These are phyloP conservation scores for Miscanthus lutarioriparius DNA, from an alignment of 176 grass and related monocot species.

Conservation along the genomic window DNA sequence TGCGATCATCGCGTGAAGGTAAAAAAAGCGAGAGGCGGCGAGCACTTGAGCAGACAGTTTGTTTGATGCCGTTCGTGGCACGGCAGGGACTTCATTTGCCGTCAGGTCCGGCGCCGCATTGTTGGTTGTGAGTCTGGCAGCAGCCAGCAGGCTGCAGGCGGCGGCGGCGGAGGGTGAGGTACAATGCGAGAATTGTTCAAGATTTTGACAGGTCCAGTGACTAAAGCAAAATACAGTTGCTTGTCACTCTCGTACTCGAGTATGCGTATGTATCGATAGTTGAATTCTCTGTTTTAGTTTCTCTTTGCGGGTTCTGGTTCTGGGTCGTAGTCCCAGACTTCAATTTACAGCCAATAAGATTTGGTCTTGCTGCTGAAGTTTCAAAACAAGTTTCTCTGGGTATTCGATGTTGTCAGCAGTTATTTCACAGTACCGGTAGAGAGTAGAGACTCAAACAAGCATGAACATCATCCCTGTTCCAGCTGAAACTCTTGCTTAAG, in stretches of 20 bases:
- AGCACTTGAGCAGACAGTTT: not conserved
- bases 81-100: slow-evolving; percentile 12
- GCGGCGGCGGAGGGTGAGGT: not conserved
- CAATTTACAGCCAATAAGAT: not conserved
- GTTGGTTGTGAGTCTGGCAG: not conserved
- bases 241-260: slow-evolving; percentile 10
- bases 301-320: not conserved
- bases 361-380: not conserved
- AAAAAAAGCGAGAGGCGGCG: slow-evolving; percentile 12
- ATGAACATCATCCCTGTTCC: not conserved
- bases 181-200: slow-evolving; percentile 7
- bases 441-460: not conserved
- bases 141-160: not conserved
- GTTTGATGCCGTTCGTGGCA: not conserved
- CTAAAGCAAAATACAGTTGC: slow-evolving; percentile 18
- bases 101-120: slow-evolving; percentile 6
- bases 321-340: not conserved
- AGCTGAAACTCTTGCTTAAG: not conserved
- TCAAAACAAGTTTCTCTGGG: not conserved
- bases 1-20: not conserved
- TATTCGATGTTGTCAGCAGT: slow-evolving; percentile 20
- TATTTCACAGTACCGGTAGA: not conserved
- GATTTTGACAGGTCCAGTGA: slow-evolving; percentile 16
- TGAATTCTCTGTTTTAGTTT: not conserved
- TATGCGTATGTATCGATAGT: not conserved